These are phyloP conservation scores for Amauroascus verrucosus DNA, from an alignment of 2,329 filamentous ascomycete species.

Conservation along the genomic window DNA sequence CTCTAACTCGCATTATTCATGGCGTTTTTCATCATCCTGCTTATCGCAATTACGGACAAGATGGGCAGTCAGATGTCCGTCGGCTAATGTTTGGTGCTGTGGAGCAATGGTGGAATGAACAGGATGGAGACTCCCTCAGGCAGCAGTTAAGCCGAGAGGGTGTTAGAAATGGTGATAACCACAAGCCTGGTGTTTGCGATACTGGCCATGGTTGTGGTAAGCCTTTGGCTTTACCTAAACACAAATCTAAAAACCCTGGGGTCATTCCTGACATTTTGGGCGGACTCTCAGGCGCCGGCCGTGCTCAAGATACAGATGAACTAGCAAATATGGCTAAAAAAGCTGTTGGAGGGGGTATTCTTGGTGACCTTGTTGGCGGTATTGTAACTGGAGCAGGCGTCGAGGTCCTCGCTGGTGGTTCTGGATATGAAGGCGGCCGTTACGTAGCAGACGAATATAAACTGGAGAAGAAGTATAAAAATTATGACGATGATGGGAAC, in stretches of 20 bases:
- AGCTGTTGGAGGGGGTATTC: slow-evolving; percentile 52
- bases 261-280: slow-evolving; percentile 23
- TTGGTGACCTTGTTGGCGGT: slow-evolving; percentile 61
- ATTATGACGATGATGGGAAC: neutral
- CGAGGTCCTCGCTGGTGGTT: slow-evolving; percentile 54
- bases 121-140: slow-evolving; percentile 58
- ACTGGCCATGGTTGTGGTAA: slow-evolving; percentile 79
- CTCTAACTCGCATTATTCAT: slow-evolving; percentile 64
- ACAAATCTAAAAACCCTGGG: slow-evolving; percentile 18
- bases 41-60: slow-evolving; percentile 57
- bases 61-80: slow-evolving; percentile 63
- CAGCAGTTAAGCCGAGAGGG: slow-evolving; percentile 67
- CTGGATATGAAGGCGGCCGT: slow-evolving; percentile 46
- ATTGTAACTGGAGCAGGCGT: slow-evolving; percentile 45
- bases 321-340: slow-evolving; percentile 47
- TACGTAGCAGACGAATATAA: slow-evolving; percentile 24
- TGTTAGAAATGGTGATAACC: slow-evolving; percentile 67
- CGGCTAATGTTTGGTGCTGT: slow-evolving; percentile 68
- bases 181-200: slow-evolving; percentile 75
- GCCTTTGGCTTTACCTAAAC: slow-evolving; percentile 57
- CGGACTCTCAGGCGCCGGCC: slow-evolving; percentile 18
- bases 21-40: slow-evolving; percentile 86
- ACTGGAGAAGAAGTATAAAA: slow-evolving; percentile 10
- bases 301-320: slow-evolving; percentile 21
- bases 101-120: slow-evolving; percentile 68